phyloP scores from a whole-genome alignment of 495 filamentous ascomycete genomes.

The Aspergillus nanangensis region DNA sequence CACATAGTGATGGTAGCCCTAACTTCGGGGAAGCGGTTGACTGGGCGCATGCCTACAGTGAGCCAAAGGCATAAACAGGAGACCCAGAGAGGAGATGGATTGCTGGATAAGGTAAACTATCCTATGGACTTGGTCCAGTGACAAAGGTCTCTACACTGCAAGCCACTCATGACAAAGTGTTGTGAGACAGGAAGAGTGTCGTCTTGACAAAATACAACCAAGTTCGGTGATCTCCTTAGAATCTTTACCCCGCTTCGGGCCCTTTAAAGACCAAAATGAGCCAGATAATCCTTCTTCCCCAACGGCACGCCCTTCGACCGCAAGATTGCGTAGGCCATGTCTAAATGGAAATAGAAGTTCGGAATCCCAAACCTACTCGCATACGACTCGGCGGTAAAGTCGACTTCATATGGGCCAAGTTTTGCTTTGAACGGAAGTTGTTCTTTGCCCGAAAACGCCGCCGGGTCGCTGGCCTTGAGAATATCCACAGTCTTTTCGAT shows the following conservation, averaged over 20 bases:
- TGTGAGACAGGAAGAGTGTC: too few relatives aligned
- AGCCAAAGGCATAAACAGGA: background rate
- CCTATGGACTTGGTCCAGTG: background rate
- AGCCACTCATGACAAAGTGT: too few relatives aligned
- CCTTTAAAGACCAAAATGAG: background rate
- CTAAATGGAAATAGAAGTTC: constrained; percentile 57
- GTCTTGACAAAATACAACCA: too few relatives aligned
- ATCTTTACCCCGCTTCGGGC: too few relatives aligned
- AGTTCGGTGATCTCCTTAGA: too few relatives aligned
- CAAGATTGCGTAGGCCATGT: constrained; percentile 51
- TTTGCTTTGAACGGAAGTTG: constrained; percentile 22
- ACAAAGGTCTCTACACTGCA: too few relatives aligned
- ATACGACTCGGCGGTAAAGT: constrained; percentile 23
- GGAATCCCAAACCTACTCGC: constrained; percentile 37
- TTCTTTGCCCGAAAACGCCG: constrained; percentile 30
- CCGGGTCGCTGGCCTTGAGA: constrained; percentile 30
- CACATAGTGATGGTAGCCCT: constrained; percentile 40
- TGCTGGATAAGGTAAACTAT: background rate
- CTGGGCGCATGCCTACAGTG: background rate
- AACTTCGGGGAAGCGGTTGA: constrained; percentile 34
- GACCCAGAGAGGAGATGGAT: background rate
- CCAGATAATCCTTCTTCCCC: constrained; percentile 50
- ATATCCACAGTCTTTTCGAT: constrained; percentile 34
- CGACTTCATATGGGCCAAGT: constrained; percentile 13
- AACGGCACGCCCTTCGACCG: constrained; percentile 51